These are phyloP conservation scores for Ascochyta lentis DNA, from an alignment of 2,329 filamentous ascomycete genomes.

Conservation along the genomic window DNA sequence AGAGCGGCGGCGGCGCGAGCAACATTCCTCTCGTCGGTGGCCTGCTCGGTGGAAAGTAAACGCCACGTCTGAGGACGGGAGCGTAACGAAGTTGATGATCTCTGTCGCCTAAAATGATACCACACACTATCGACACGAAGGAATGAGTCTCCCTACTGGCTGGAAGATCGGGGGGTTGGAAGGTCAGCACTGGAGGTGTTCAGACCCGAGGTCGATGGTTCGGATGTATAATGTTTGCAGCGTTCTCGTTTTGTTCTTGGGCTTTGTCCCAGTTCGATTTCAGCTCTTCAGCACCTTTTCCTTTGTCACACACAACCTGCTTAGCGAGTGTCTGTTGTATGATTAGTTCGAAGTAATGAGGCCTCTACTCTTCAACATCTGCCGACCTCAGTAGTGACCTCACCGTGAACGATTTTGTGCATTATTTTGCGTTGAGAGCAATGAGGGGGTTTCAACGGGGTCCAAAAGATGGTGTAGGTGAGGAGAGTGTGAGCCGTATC, in stretches of 20 bases:
- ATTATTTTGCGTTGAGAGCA: too few relatives aligned
- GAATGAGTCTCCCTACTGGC: conserved; percentile 20
- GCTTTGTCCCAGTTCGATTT: conserved; percentile 14
- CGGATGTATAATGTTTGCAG: conserved; percentile 16
- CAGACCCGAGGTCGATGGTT: conserved; percentile 6
- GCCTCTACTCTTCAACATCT: conserved; percentile 3
- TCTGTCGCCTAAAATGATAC: conserved; percentile 24
- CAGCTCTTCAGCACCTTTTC: conserved; percentile 22
- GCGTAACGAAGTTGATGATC: conserved; percentile 21
- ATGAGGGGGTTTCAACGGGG: too few relatives aligned
- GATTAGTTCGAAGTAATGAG: conserved; percentile 23
- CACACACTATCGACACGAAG: conserved; percentile 27
- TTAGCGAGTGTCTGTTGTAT: conserved; percentile 23
- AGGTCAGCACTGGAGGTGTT: conserved; percentile 20
- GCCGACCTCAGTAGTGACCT: not conserved
- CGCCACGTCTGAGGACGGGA: conserved; percentile 3
- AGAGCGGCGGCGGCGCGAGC: conserved; percentile 47
- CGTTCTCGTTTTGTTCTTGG: conserved; percentile 17
- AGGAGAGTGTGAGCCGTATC: not conserved
- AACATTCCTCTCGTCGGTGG: conserved; percentile 57
- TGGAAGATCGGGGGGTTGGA: conserved; percentile 45
- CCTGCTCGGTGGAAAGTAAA: conserved; percentile 51
- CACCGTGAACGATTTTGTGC: too few relatives aligned
- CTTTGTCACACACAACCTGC: conserved; percentile 20
- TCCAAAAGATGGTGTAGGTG: not conserved